Percentiles rank a stretch among this genome's conserved stretches.
Evolutionary conservation across 2,329 filamentous ascomycete species (phyloP).

Genomic region (Pseudomassariella vexata): DNA sequence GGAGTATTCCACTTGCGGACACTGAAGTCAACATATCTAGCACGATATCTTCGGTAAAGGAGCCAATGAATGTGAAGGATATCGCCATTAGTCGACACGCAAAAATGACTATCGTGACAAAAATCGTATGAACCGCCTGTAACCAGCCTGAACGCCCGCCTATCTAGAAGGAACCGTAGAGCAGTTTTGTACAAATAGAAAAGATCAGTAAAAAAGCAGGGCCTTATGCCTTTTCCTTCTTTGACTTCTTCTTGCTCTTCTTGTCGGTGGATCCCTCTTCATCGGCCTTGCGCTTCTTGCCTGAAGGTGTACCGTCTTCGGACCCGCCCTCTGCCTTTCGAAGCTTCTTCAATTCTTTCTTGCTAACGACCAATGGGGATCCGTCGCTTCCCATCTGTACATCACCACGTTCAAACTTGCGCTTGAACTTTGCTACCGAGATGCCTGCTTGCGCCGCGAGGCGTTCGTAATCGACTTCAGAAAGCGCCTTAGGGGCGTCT

Average conservation of each 20-base stretch:
- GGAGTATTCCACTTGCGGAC: too few species aligned
- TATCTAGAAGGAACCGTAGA: too few species aligned
- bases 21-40: too few species aligned
- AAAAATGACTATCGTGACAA: too few species aligned
- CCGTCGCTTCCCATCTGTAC: constrained; percentile 62
- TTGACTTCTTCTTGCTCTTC: constrained; percentile 57
- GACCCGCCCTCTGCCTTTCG: constrained; percentile 49
- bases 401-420: constrained; percentile 71
- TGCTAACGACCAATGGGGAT: constrained; percentile 61
- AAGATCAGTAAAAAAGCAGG: constrained; percentile 25
- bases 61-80: too few species aligned
- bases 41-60: too few species aligned
- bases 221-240: constrained; percentile 54
- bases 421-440: constrained; percentile 70
- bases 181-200: constrained; percentile 19
- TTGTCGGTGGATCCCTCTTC: constrained; percentile 58
- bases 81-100: too few species aligned
- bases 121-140: too few species aligned
- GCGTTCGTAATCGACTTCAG: constrained; percentile 50
- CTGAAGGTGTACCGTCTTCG: constrained; percentile 41
- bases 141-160: too few species aligned
- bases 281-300: constrained; percentile 73
- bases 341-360: constrained; percentile 71
- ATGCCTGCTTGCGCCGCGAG: constrained; percentile 63
- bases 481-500: constrained; percentile 35